These are phyloP conservation scores for Phytomonas sp. DNA, from an alignment of 208 protist genomes.

Conservation along the genomic window DNA sequence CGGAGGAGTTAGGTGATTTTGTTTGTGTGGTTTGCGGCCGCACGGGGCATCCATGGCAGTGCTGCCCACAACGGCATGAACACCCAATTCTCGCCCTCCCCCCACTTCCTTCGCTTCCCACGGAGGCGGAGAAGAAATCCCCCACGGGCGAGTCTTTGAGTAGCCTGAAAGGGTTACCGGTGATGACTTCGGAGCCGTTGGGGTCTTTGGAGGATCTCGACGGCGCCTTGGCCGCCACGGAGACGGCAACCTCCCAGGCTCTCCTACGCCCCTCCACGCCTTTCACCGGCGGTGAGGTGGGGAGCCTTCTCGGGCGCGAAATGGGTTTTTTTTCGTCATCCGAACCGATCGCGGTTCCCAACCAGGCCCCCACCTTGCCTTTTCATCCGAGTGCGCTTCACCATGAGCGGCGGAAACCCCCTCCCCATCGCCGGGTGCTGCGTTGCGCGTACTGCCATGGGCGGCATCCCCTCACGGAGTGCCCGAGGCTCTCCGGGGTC, in stretches of 20 bases:
- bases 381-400: slow-evolving; percentile 31
- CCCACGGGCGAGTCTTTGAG: no score
- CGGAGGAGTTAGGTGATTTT: slow-evolving; percentile 25
- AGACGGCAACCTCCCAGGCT: no score
- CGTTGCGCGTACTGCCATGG: slow-evolving; percentile 81
- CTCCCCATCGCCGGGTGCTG: slow-evolving; percentile 43
- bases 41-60: slow-evolving; percentile 26
- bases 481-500: slow-evolving; percentile 30
- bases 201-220: no score
- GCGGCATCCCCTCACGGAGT: slow-evolving; percentile 64
- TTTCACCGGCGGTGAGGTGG: no score
- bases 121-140: no score
- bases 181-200: no score
- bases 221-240: no score
- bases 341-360: slow-evolving; percentile 35
- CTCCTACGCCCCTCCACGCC: no score
- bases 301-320: not conserved
- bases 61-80: slow-evolving; percentile 11
- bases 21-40: slow-evolving; percentile 22
- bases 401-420: slow-evolving; percentile 34
- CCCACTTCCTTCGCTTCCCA: no score
- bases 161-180: no score
- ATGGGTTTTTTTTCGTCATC: not conserved
- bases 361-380: slow-evolving; percentile 27
- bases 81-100: no score